Conservation (phyloP, 2,329 filamentous ascomycete genomes). For the Alternaria viburni region DNA sequence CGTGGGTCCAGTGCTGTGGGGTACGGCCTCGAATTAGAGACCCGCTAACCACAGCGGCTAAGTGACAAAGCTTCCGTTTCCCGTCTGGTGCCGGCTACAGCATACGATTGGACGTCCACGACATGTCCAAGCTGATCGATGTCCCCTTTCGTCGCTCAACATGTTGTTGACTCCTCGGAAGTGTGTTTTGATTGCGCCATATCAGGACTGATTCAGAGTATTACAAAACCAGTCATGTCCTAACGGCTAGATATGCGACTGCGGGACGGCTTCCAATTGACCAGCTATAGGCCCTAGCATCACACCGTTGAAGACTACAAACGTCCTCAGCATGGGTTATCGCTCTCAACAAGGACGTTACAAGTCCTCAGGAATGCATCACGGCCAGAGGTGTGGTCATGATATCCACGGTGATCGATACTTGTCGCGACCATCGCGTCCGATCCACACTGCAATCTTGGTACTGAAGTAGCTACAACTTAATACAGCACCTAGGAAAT, state of each 20-base stretch:
- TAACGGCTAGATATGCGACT: not conserved
- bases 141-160: slow-evolving; percentile 10
- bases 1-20: slow-evolving; percentile 12
- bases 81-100: slow-evolving; percentile 1
- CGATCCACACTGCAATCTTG: slow-evolving; percentile 1
- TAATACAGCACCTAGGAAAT: not conserved
- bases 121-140: slow-evolving; percentile 4
- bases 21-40: slow-evolving; percentile 12
- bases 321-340: not conserved
- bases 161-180: slow-evolving; percentile 4
- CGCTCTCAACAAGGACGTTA: not conserved
- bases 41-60: slow-evolving; percentile 14
- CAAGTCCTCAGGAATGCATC: not conserved
- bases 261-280: slow-evolving; percentile 1
- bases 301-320: not conserved
- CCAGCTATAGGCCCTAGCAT: not conserved
- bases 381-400: not conserved
- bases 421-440: not conserved
- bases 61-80: slow-evolving; percentile 10
- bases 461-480: not conserved
- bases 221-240: not conserved
- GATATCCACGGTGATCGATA: not conserved
- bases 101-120: slow-evolving; percentile 9
- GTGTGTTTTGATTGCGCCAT: not conserved
- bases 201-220: not conserved